A percentile compares a stretch with the other conserved stretches of the same genome.
Evolutionary conservation across 306 rosid species (phyloP).

Genomic region (Calophaca sinica): DNA sequence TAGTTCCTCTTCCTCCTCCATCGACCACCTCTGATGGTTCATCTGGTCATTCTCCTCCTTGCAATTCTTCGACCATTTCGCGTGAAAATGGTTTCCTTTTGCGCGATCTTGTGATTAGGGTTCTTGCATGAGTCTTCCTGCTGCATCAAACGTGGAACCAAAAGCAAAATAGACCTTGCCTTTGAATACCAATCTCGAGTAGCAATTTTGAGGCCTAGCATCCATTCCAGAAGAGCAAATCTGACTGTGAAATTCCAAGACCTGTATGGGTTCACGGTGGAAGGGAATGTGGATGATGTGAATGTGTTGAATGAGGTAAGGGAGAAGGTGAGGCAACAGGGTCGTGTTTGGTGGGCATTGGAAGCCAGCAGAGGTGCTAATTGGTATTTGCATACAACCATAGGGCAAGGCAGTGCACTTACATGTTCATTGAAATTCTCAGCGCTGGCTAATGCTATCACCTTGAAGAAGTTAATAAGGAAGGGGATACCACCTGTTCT

Average conservation of each 20-base stretch:
- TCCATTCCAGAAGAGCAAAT: slow-evolving; percentile 90
- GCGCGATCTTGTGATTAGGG: no score
- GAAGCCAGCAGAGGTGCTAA: slow-evolving; percentile 95
- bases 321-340: slow-evolving; percentile 96
- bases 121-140: no score
- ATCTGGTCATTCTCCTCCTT: no score
- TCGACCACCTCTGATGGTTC: no score
- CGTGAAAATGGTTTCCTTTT: no score
- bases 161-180: slow-evolving; percentile 81
- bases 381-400: slow-evolving; percentile 87
- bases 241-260: slow-evolving; percentile 96
- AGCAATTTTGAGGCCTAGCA: slow-evolving; percentile 89
- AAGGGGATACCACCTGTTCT: slow-evolving; percentile 95
- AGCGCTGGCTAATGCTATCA: slow-evolving; percentile 79
- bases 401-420: slow-evolving; percentile 78
- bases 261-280: slow-evolving; percentile 92
- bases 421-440: slow-evolving; percentile 87
- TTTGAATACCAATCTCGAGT: slow-evolving; percentile 86
- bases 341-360: slow-evolving; percentile 96
- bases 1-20: no score
- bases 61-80: no score
- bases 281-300: slow-evolving; percentile 99
- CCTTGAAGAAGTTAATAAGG: slow-evolving; percentile 88
- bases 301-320: slow-evolving; percentile 96
- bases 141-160: no score